A percentile compares a stretch with the other conserved stretches of the same genome.
Conservation (phyloP, 495 filamentous ascomycete species). For the Tuber calosporum region DNA sequence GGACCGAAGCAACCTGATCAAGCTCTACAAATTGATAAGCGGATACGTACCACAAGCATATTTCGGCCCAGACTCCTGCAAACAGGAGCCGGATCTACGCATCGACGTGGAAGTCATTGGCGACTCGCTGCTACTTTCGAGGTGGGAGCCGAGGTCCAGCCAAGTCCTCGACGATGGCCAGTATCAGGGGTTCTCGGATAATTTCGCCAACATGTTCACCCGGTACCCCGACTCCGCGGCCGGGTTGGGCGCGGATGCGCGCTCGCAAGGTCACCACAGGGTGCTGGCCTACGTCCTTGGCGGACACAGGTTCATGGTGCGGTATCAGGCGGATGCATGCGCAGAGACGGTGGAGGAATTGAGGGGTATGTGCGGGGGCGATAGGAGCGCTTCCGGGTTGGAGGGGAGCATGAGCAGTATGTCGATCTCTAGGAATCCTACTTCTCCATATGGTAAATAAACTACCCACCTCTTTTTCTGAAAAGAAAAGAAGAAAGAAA, state of each 20-base stretch:
- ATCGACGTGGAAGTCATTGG: slow-evolving; percentile 31
- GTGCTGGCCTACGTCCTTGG: slow-evolving; percentile 26
- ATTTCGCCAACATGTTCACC: slow-evolving; percentile 22
- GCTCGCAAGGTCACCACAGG: slow-evolving; percentile 26
- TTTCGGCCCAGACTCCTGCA: not conserved
- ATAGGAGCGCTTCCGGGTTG: not conserved
- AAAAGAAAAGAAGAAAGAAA: not conserved
- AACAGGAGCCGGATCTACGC: slow-evolving; percentile 6
- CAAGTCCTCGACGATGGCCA: slow-evolving; percentile 12
- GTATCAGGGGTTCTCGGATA: slow-evolving; percentile 28
- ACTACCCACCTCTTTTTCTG: not conserved
- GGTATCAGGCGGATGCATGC: slow-evolving; percentile 27
- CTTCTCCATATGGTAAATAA: not conserved
- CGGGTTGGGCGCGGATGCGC: slow-evolving; percentile 26
- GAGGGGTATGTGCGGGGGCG: not conserved
- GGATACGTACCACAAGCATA: slow-evolving; percentile 8
- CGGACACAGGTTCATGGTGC: slow-evolving; percentile 22
- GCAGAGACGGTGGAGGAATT: not conserved
- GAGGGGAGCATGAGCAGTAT: not conserved
- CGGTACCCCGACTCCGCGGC: slow-evolving; percentile 25
- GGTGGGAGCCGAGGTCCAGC: slow-evolving; percentile 23
- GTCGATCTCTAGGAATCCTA: slow-evolving; percentile 1
- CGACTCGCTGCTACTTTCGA: slow-evolving; percentile 18
- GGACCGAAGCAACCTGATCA: slow-evolving; percentile 28
- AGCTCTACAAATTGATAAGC: slow-evolving; percentile 23